Percentiles rank a stretch among this genome's conserved stretches.
These are phyloP conservation scores for Bipolaris oryzae DNA, from an alignment of 2,329 filamentous ascomycete genomes.

Conservation along the genomic window DNA sequence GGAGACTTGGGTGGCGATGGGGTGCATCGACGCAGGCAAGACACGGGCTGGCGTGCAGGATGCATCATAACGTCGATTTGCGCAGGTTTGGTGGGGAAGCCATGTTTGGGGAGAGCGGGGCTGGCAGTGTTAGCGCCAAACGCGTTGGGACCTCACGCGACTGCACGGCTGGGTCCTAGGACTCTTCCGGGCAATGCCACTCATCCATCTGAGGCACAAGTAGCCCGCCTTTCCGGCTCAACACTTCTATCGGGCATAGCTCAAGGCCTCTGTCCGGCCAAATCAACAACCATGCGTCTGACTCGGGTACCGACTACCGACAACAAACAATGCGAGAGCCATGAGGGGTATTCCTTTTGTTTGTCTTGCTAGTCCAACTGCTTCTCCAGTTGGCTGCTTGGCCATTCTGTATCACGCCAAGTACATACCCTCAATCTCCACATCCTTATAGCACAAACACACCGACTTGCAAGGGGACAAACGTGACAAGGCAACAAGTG, in stretches of 20 bases:
- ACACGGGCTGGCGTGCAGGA: conserved; percentile 16
- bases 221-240: conserved; percentile 6
- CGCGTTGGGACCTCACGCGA: conserved; percentile 9
- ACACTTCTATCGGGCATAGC: conserved; percentile 2
- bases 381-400: conserved; percentile 27
- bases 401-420: conserved; percentile 37
- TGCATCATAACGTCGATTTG: conserved; percentile 5
- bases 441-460: conserved; percentile 24
- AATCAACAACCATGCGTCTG: neutral
- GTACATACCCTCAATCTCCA: conserved; percentile 28
- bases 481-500: conserved; percentile 32
- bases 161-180: conserved; percentile 6
- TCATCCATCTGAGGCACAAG: neutral
- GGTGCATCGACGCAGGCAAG: conserved; percentile 4
- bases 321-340: neutral
- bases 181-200: neutral
- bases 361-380: conserved; percentile 30
- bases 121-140: conserved; percentile 17
- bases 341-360: conserved; percentile 26
- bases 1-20: conserved; percentile 1
- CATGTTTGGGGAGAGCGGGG: conserved; percentile 15
- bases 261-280: neutral
- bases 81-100: conserved; percentile 15
- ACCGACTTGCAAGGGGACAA: conserved; percentile 28
- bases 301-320: neutral